Base-by-base conservation (phyloP, 495 filamentous ascomycete species). In the Aspergillus cristatus region DNA sequence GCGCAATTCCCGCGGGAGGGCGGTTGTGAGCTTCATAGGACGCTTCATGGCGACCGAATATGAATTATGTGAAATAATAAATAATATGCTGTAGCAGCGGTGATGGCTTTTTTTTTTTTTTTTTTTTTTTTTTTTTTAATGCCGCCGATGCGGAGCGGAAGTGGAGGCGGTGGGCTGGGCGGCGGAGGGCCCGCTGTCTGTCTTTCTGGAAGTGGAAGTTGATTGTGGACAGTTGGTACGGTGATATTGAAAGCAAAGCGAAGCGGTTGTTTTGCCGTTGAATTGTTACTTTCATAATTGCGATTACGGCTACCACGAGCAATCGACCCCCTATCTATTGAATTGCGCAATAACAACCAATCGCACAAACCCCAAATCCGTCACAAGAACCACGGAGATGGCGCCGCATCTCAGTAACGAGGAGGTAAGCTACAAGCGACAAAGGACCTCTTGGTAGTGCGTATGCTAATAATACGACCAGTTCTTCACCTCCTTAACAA, bases 401-500 rank as follows among this genome's bases (percentile, higher is more conserved):
- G 45, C 69, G 18, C 55, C 62, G 26, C 80, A 78, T 58, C 41
- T 88, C 46, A 78, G 62, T 53, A 79, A 88, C 48, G 82, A 88
- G 38, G 82, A 87, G 72, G 86, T 88, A 67, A 28, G 28, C 46
- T 22, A 3, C 20, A n/a, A n/a, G n/a, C n/a, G n/a, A n/a, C n/a
- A n/a, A n/a, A n/a, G n/a, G n/a, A n/a, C n/a, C n/a, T n/a, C 20
- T 24, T 24, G 20, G 4, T 24, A 24, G 8, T 24, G 8, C 4
- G 8, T 24, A 24, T 24, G 4, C 4, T 24, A 8, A 4, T 24
- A 24, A 34, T 10, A 12, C 40, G 31, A 16, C 7, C 54, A 97
- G 87, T 98, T 98, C 77, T 93, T 98, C 72, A 54, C 71, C 40
- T 73, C 76, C 43, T 82, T 98, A 38, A 60, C 77, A 33, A 58